Base-by-base conservation (phyloP, 768 basidiomycete genomes). In the Suillus spraguei region DNA sequence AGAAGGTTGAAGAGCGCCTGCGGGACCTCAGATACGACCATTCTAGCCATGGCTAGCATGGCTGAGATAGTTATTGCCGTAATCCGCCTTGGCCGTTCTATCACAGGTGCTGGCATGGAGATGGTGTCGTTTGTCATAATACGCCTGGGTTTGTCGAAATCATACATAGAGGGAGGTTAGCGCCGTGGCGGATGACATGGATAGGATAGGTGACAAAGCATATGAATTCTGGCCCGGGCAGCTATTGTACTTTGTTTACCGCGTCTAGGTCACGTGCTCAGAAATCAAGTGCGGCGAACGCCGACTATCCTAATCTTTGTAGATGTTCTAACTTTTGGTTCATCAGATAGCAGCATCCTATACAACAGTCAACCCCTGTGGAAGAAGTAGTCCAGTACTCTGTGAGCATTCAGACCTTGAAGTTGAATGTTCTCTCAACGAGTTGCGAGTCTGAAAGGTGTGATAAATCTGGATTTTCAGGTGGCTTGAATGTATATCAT, bases 1-100 rank as follows among this genome's bases (percentile, higher is more conserved):
- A 53, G 20, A 53, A 53, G 52, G n/a, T 53, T 20, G 52, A 53
- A 35, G 33, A 53, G 6, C 20, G 52, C 33, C 52, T 53, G 52
- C 11, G 52, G 33, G 20, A 53, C 33, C 11, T n/a, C 33, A 35
- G 35, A 53, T n/a, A n/a, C 11, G 52, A 53, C 20, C 20, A 53
- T 53, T 53, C 5, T 5, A 35, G 20, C 52, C 20, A 33, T 33
- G 20, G 32, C 52, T 17, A 53, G 52, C 52, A 20, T 53, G 33
- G 33, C 52, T n/a, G 33, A 53, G 52, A 53, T 17, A 20, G 20
- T n/a, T 13, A n/a, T 33, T 10, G n/a, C 52, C 20, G 17, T 11
- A 35, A 13, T 53, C 20, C 33, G 11, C 33, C 52, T 35, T n/a
- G 33, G 32, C 32, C 20, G 20, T 20, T 53, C 52, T n/a, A 33